Evolutionary conservation across 352 stramenopile genomes (phyloP).

Genomic region (Phytophthora multivora): DNA sequence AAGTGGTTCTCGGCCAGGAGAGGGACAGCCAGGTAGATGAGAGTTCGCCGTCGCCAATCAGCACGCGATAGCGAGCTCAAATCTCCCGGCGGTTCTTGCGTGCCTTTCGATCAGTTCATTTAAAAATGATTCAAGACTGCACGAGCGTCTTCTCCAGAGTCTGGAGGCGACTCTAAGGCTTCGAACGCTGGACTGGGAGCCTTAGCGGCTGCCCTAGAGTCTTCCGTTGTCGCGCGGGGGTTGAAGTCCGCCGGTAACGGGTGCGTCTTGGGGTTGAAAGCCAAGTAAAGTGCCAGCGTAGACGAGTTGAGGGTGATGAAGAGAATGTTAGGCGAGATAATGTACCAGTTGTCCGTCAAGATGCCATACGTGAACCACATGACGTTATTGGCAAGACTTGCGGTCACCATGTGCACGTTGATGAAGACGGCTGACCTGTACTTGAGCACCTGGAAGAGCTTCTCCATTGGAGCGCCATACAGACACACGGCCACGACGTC

Average conservation of each 20-base stretch:
- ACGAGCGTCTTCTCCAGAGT: slow-evolving; percentile 17
- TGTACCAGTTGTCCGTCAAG: slow-evolving; percentile 30
- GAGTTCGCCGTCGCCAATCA: slow-evolving; percentile 6
- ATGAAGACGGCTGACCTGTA: slow-evolving; percentile 41
- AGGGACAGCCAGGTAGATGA: background rate
- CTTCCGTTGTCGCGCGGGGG: background rate
- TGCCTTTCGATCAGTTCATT: too few relatives aligned
- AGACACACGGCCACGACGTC: slow-evolving; percentile 28
- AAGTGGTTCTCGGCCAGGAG: slow-evolving; percentile 5
- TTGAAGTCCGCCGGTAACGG: slow-evolving; percentile 16
- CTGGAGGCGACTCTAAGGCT: slow-evolving; percentile 11
- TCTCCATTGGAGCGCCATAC: slow-evolving; percentile 48
- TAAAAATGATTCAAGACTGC: too few relatives aligned
- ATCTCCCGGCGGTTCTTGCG: background rate
- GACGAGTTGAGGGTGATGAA: slow-evolving; percentile 29
- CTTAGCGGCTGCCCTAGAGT: background rate
- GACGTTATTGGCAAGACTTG: slow-evolving; percentile 42
- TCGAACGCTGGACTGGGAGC: slow-evolving; percentile 5
- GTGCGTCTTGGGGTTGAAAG: slow-evolving; percentile 29
- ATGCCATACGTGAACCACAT: slow-evolving; percentile 53
- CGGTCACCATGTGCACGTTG: slow-evolving; percentile 51
- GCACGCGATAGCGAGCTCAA: slow-evolving; percentile 4
- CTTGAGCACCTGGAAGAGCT: slow-evolving; percentile 46
- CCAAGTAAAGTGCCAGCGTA: slow-evolving; percentile 25
- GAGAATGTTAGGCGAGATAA: slow-evolving; percentile 32